Conservation (phyloP, 805 yeast genomes). For the Ogataea ganodermae region DNA sequence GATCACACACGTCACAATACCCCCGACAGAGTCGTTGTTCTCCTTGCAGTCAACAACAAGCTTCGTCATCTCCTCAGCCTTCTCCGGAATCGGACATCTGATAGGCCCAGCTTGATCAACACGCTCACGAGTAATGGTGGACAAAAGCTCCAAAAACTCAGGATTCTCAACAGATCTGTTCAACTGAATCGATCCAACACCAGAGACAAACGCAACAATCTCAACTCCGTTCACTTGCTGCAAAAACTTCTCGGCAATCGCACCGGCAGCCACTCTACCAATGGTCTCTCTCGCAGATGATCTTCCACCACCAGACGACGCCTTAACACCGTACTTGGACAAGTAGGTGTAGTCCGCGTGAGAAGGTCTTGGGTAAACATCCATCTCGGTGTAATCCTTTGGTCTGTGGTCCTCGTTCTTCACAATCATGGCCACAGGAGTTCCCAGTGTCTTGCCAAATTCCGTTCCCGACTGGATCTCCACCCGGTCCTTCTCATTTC, state of each 20-base stretch:
- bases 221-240: constrained; percentile 77
- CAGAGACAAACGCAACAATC: constrained; percentile 95
- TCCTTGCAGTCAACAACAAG: constrained; percentile 87
- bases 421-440: constrained; percentile 94
- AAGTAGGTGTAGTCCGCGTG: constrained; percentile 97
- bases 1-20: constrained; percentile 95
- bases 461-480: constrained; percentile 95
- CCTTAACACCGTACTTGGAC: constrained; percentile 87
- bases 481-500: constrained; percentile 93
- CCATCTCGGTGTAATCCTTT: constrained; percentile 93
- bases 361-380: constrained; percentile 93
- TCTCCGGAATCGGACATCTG: constrained; percentile 82
- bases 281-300: constrained; percentile 97
- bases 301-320: constrained; percentile 96
- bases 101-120: constrained; percentile 89
- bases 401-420: constrained; percentile 96
- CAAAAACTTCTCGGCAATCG: constrained; percentile 92
- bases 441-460: constrained; percentile 85
- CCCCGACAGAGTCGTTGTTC: constrained; percentile 91
- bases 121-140: constrained; percentile 80
- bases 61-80: constrained; percentile 78
- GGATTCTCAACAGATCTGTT: constrained; percentile 68
- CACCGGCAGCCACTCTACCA: constrained; percentile 99
- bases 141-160: constrained; percentile 64
- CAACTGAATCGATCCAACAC: constrained; percentile 81